Evolutionary conservation across 83 land plant genomes (phyloP).

Genomic region (Larix sibirica): DNA sequence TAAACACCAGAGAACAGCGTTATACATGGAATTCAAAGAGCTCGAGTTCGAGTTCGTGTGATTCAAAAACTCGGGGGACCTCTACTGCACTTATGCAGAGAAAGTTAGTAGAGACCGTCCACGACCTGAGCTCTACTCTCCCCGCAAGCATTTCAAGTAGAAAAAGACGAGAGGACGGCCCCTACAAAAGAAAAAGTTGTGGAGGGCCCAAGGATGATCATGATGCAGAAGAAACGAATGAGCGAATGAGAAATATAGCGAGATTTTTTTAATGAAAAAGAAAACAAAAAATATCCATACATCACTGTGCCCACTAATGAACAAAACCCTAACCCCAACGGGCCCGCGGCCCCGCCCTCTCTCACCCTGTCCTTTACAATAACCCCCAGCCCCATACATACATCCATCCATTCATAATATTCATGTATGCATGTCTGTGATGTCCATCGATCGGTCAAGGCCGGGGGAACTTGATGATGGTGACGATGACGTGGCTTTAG

Average conservation of each 20-base stretch:
- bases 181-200: background rate
- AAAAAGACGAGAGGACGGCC: slow-evolving; percentile 8
- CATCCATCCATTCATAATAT: too few relatives aligned
- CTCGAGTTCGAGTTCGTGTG: background rate
- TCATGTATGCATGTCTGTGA: too few relatives aligned
- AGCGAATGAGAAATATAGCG: background rate
- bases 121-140: too few relatives aligned
- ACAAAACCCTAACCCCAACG: slow-evolving; percentile 8
- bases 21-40: too few relatives aligned
- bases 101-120: background rate
- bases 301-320: slow-evolving; percentile 7
- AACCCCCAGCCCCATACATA: too few relatives aligned
- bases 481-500: too few relatives aligned
- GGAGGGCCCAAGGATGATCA: background rate
- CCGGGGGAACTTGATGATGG: too few relatives aligned
- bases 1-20: background rate
- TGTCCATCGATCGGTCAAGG: too few relatives aligned
- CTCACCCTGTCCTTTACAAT: too few relatives aligned
- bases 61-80: background rate
- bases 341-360: background rate
- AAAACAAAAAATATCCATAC: slow-evolving; percentile 8
- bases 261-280: slow-evolving; percentile 2
- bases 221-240: background rate
- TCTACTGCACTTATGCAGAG: background rate
- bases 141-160: slow-evolving; percentile 10